These are phyloP conservation scores for Sporodiniella umbellata DNA, from an alignment of 371 early-diverging fungal species.

Conservation along the genomic window DNA sequence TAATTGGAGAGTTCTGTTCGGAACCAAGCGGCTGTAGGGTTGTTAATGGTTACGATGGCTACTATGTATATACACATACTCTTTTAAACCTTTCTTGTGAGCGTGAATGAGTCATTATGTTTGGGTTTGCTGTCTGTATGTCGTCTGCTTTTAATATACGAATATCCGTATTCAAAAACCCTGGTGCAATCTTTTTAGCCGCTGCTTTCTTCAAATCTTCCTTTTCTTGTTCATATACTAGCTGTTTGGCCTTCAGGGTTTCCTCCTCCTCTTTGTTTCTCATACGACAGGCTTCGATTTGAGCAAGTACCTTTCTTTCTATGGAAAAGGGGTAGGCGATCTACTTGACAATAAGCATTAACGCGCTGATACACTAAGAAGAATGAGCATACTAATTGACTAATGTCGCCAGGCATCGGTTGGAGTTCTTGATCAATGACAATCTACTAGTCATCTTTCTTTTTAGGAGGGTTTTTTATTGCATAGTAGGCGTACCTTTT, in stretches of 20 bases:
- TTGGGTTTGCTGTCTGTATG: no score
- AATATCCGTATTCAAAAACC: constrained; percentile 54
- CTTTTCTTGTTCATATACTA: constrained; percentile 31
- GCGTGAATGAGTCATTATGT: no score
- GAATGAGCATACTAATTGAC: constrained; percentile 22
- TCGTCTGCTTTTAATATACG: constrained; percentile 49
- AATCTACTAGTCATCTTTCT: constrained; percentile 15
- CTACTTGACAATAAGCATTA: constrained; percentile 10
- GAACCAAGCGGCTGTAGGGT: no score
- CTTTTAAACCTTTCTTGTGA: no score
- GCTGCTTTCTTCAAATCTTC: constrained; percentile 42
- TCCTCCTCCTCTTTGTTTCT: constrained; percentile 19
- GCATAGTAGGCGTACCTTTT: constrained; percentile 30
- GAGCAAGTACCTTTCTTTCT: constrained; percentile 39
- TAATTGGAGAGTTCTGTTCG: constrained; percentile 64
- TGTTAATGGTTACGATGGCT: no score
- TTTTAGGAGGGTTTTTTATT: neutral
- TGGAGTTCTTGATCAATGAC: constrained; percentile 30
- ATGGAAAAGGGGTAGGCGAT: constrained; percentile 33
- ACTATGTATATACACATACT: no score
- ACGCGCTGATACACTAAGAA: neutral
- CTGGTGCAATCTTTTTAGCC: constrained; percentile 57
- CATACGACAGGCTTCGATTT: constrained; percentile 27
- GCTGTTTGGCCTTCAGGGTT: constrained; percentile 2
- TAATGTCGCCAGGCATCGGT: constrained; percentile 34